These are phyloP conservation scores for Vitis hybrid DNA, from an alignment of 177 flowering plant genomes.

Conservation along the genomic window DNA sequence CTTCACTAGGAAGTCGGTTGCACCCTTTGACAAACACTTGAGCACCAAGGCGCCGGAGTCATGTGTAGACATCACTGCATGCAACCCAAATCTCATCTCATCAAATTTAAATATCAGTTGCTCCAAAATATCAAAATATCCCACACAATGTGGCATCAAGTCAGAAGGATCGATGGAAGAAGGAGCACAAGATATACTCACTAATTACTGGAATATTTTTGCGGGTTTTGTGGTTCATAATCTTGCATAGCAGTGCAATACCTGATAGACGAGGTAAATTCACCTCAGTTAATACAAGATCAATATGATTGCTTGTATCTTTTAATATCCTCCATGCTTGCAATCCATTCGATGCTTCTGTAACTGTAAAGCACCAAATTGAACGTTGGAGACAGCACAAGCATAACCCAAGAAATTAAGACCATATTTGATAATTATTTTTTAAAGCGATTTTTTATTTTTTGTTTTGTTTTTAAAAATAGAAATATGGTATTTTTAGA, in stretches of 20 bases:
- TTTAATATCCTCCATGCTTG: slow-evolving; percentile 60
- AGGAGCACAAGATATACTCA: slow-evolving; percentile 26
- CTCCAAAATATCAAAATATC: slow-evolving; percentile 12
- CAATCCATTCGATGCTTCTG: slow-evolving; percentile 54
- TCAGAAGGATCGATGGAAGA: background rate
- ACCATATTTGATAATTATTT: background rate
- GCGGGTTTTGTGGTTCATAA: slow-evolving; percentile 52
- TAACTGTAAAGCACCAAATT: slow-evolving; percentile 25
- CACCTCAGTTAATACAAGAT: slow-evolving; percentile 66
- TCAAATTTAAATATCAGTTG: slow-evolving; percentile 13
- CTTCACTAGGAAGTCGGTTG: slow-evolving; percentile 67
- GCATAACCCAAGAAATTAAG: background rate
- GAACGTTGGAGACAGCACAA: background rate
- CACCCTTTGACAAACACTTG: slow-evolving; percentile 70
- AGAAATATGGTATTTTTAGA: too few relatives aligned
- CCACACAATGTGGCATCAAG: background rate
- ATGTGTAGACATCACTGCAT: slow-evolving; percentile 78
- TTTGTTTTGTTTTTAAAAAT: too few relatives aligned
- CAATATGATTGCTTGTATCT: slow-evolving; percentile 44
- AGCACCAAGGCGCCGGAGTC: slow-evolving; percentile 71
- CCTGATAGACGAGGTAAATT: slow-evolving; percentile 58
- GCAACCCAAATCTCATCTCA: slow-evolving; percentile 25
- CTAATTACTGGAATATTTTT: slow-evolving; percentile 65
- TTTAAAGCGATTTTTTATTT: rapidly evolving
- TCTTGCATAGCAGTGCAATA: slow-evolving; percentile 51